These are phyloP conservation scores for Chaetomium strumarium DNA, from an alignment of 2,329 filamentous ascomycete species.

Conservation along the genomic window DNA sequence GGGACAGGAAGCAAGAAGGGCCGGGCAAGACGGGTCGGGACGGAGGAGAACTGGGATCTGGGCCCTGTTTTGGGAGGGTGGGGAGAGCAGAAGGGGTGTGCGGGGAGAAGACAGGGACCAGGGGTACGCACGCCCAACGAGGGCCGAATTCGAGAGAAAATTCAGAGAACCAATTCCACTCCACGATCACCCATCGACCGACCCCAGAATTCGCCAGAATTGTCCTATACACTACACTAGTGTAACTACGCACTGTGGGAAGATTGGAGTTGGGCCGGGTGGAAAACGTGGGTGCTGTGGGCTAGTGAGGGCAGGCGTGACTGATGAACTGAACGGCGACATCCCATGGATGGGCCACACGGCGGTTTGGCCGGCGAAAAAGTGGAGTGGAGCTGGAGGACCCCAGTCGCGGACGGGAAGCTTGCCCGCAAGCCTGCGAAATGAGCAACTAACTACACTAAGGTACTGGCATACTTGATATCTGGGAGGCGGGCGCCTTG, in stretches of 20 bases:
- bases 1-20: constrained; percentile 4
- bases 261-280: neutral
- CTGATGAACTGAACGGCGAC: neutral
- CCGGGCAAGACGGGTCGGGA: constrained; percentile 13
- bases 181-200: neutral
- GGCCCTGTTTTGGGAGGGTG: constrained; percentile 25
- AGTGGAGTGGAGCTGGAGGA: constrained; percentile 40
- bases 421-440: constrained; percentile 6
- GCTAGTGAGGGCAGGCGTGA: constrained; percentile 13
- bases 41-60: constrained; percentile 14
- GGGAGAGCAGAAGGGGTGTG: constrained; percentile 10
- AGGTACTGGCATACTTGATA: no score
- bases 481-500: constrained; percentile 3
- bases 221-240: no score
- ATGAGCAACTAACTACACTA: no score
- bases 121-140: constrained; percentile 1
- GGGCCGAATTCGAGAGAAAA: constrained; percentile 5
- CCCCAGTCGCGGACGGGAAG: constrained; percentile 9
- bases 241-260: neutral
- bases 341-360: constrained; percentile 33
- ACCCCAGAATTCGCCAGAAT: neutral
- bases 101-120: neutral
- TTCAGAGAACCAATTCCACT: neutral
- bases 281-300: constrained; percentile 16
- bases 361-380: constrained; percentile 55